Base-by-base conservation (phyloP, 140 eudicot species). In the Bidens hawaiensis region DNA sequence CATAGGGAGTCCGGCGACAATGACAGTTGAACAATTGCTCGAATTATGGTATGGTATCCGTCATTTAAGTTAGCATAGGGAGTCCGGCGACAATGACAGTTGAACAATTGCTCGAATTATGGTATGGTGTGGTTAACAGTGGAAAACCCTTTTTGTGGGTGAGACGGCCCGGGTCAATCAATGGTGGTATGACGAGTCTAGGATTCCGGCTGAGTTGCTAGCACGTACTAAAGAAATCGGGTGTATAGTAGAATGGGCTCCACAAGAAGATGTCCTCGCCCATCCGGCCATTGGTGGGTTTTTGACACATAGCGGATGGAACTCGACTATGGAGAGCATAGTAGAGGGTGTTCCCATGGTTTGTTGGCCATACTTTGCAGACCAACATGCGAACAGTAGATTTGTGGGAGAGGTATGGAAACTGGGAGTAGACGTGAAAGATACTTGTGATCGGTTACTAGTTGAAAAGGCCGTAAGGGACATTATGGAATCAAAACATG, bases 31-130 rank as follows among this genome's bases (percentile, higher is more conserved):
- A 24, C 78, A 78, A 16, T 28, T 72, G 6, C 12, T 81, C 30
- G 93, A 84, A 56, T 36, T 84, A 45, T 81, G 80, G 85, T 53
- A 82, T 33, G 93, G 93, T 13, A n/a, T n/a, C n/a, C n/a, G n/a
- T n/a, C n/a, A n/a, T n/a, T n/a, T n/a, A n/a, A 15, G 74, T 84
- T 0, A 84, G 91, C 60, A 58, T 84, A 6, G 91, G 87, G 41
- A 84, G 85, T 66, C 72, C 71, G 10, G 71, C 82, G 0, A 54
- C 65, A n/a, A 67, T 71, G 73, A 80, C 74, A 13, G 27, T 52
- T 6, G 73, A 53, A 22, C 77, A 77, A n/a, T 33, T 71, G 6
- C 9, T 80, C 33, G 91, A 84, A 54, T 33, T 84, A 42, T 80
- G 79, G 84, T 51, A 82, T 30, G 91, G 91, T 12, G 28, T 84